These are phyloP conservation scores for Globisporangium cylindrosporum DNA, from an alignment of 352 stramenopile genomes.

Conservation along the genomic window DNA sequence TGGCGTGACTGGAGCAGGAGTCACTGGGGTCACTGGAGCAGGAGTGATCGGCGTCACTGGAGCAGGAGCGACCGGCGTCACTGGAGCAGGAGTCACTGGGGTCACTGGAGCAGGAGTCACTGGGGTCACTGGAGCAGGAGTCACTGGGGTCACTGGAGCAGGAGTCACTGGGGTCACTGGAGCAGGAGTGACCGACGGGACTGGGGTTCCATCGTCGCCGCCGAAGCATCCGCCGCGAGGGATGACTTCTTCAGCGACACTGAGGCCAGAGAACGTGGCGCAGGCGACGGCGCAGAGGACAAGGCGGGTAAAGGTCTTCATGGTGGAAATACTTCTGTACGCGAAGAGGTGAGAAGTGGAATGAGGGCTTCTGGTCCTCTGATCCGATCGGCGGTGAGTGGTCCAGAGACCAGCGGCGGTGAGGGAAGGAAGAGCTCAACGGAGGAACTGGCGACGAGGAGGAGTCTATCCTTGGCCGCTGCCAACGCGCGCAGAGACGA, in stretches of 20 bases:
- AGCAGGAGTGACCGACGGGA: background rate
- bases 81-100: background rate
- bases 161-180: slow-evolving; percentile 2
- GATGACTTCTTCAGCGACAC: slow-evolving; percentile 11
- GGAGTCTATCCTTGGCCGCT: background rate
- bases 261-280: slow-evolving; percentile 3
- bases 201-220: slow-evolving; percentile 12
- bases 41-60: too few species aligned
- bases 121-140: background rate
- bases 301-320: slow-evolving; percentile 14
- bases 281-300: slow-evolving; percentile 13
- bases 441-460: background rate
- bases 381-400: background rate
- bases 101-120: background rate
- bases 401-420: background rate
- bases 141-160: background rate
- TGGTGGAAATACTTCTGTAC: slow-evolving; percentile 17
- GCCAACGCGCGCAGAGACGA: slow-evolving; percentile 5
- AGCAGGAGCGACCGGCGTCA: too few species aligned
- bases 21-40: too few species aligned
- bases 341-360: slow-evolving; percentile 10
- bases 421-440: background rate
- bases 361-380: slow-evolving; percentile 4
- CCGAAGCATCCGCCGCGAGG: slow-evolving; percentile 12
- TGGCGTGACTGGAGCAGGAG: too few species aligned